Conservation (phyloP, 164 flowering plant species). For the Umbellularia californica region DNA sequence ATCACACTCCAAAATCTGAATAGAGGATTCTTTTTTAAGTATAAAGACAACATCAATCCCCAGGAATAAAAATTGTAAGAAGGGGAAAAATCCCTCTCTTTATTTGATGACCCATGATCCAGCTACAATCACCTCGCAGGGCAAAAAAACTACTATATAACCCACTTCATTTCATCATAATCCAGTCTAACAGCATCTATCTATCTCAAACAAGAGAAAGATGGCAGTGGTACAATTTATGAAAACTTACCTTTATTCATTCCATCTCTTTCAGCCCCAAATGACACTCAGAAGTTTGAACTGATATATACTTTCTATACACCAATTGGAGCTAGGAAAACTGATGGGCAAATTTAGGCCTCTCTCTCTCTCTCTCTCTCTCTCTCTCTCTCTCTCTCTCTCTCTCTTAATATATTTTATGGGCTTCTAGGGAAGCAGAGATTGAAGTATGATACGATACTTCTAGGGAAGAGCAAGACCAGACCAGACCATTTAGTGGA, state of each 20-base stretch:
- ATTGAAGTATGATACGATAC: neutral
- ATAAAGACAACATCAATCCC: neutral
- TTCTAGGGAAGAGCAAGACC: neutral
- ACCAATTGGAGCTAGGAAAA: conserved; percentile 16
- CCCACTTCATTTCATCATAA: conserved; percentile 4
- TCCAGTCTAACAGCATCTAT: conserved; percentile 1
- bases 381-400: neutral
- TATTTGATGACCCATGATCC: conserved; percentile 13
- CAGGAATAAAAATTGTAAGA: too few species aligned
- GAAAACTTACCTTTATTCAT: conserved; percentile 19
- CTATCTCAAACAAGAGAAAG: conserved; percentile 1
- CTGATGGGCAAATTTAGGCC: neutral
- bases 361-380: neutral
- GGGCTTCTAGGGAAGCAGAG: neutral
- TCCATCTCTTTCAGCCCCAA: conserved; percentile 1
- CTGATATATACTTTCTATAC: conserved; percentile 12
- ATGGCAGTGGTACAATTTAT: conserved; percentile 8
- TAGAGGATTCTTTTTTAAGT: too few species aligned
- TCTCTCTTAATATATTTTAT: neutral
- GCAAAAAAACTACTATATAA: neutral
- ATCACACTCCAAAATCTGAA: too few species aligned
- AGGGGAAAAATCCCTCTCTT: neutral
- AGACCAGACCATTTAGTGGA: conserved; percentile 40
- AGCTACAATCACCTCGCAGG: conserved; percentile 10
- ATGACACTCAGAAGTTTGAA: neutral